Evolutionary conservation across 345 rosid genomes (phyloP).

Genomic region (Jatropha curcas): DNA sequence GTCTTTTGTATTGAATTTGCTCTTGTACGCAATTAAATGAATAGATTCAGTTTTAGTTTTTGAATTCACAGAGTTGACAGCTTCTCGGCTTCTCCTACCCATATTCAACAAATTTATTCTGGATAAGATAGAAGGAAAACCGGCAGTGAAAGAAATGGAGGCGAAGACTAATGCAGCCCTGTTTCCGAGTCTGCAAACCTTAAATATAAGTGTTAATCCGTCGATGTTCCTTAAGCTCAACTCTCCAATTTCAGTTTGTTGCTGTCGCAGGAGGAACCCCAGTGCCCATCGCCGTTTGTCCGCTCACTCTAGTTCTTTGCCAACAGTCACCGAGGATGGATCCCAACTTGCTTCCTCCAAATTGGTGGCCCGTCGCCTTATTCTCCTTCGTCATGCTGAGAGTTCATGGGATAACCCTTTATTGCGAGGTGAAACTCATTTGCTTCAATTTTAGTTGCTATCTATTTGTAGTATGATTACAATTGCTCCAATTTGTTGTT

Average conservation of each 20-base stretch:
- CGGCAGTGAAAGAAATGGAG: background rate
- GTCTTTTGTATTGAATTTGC: too few species aligned
- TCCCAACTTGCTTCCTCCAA: constrained; percentile 3
- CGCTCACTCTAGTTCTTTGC: background rate
- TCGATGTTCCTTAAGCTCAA: background rate
- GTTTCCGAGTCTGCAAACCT: background rate
- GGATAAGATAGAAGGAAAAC: too few species aligned
- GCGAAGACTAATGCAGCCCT: background rate
- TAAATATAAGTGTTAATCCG: background rate
- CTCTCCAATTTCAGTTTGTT: constrained; percentile 5
- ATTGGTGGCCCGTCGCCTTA: constrained; percentile 68
- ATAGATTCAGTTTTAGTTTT: too few species aligned
- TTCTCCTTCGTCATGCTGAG: constrained; percentile 91
- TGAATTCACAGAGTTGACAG: too few species aligned
- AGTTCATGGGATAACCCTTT: constrained; percentile 78
- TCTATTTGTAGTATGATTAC: background rate
- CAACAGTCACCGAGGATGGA: background rate
- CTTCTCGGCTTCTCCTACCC: too few species aligned
- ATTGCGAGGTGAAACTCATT: constrained; percentile 49
- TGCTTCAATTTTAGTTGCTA: background rate
- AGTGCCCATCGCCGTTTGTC: background rate
- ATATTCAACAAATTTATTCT: too few species aligned
- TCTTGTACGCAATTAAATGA: too few species aligned
- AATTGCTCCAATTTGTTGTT: background rate
- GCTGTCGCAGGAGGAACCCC: background rate